A percentile compares a stretch with the other conserved stretches of the same genome.
Evolutionary conservation across 495 filamentous ascomycete genomes (phyloP).

Genomic region (Clohesyomyces aquaticus): DNA sequence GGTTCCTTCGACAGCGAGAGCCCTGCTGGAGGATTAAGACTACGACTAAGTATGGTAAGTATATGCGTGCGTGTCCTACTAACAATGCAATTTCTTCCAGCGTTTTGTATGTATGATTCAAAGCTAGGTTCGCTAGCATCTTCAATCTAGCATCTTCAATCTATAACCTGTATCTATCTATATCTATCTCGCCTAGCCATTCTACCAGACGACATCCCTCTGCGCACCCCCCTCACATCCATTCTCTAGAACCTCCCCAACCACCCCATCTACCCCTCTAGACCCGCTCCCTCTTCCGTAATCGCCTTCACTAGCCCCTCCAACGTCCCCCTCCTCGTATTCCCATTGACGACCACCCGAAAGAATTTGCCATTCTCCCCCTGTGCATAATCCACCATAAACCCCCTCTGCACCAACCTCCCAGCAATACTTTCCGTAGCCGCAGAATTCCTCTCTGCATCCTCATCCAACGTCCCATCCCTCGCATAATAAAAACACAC

Average conservation of each 20-base stretch:
- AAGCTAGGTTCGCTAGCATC: too few relatives aligned
- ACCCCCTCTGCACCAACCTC: constrained; percentile 70
- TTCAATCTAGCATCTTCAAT: too few relatives aligned
- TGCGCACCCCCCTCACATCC: neutral
- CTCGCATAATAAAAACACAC: constrained; percentile 90
- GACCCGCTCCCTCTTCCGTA: constrained; percentile 54
- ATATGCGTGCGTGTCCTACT: too few relatives aligned
- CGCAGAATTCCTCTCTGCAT: constrained; percentile 65
- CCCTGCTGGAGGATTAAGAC: too few relatives aligned
- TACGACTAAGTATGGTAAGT: too few relatives aligned
- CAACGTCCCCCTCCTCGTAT: constrained; percentile 72
- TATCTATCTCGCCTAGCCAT: too few relatives aligned
- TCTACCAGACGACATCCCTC: too few relatives aligned
- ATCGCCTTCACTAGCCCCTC: constrained; percentile 77
- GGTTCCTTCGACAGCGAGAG: too few relatives aligned
- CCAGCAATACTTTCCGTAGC: constrained; percentile 70
- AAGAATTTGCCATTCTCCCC: constrained; percentile 81
- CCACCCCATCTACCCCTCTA: neutral
- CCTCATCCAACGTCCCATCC: constrained; percentile 55
- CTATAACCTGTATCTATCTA: too few relatives aligned
- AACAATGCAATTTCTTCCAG: too few relatives aligned
- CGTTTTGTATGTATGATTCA: too few relatives aligned
- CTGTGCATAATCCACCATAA: constrained; percentile 94
- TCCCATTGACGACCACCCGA: constrained; percentile 81
- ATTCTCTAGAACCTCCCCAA: neutral